A percentile compares a stretch with the other conserved stretches of the same genome.
Evolutionary conservation across 306 rosid genomes (phyloP).

Genomic region (Cicer pinnatifidum): DNA sequence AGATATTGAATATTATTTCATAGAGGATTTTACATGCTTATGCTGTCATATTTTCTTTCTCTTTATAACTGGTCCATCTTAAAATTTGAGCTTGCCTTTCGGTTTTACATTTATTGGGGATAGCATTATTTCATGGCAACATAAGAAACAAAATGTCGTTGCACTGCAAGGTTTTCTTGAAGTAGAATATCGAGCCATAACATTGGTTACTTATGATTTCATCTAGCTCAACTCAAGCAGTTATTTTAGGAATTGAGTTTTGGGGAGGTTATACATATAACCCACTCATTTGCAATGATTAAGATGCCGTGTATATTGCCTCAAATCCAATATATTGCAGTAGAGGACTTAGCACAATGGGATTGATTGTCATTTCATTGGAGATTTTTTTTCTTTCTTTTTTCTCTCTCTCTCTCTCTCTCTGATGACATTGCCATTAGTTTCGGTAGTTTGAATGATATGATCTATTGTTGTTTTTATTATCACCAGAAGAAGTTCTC

Average conservation of each 20-base stretch:
- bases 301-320: neutral
- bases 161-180: neutral
- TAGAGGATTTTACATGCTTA: neutral
- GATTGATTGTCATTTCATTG: neutral
- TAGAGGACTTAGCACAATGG: neutral
- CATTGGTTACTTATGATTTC: neutral
- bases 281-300: neutral
- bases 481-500: too few relatives aligned
- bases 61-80: neutral
- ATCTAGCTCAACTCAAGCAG: neutral
- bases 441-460: neutral
- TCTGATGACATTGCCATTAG: neutral
- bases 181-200: neutral
- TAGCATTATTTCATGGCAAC: neutral
- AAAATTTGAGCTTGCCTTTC: neutral
- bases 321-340: conserved; percentile 1
- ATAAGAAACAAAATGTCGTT: neutral
- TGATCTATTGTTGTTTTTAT: too few relatives aligned
- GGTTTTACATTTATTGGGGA: neutral
- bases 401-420: too few relatives aligned
- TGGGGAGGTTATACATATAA: neutral
- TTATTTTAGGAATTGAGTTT: neutral
- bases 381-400: neutral
- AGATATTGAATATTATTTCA: neutral
- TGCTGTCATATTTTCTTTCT: neutral